A percentile compares a stretch with the other conserved stretches of the same genome.
These are phyloP conservation scores for Guadua angustifolia DNA, from an alignment of 176 grass and related monocot species.

Conservation along the genomic window DNA sequence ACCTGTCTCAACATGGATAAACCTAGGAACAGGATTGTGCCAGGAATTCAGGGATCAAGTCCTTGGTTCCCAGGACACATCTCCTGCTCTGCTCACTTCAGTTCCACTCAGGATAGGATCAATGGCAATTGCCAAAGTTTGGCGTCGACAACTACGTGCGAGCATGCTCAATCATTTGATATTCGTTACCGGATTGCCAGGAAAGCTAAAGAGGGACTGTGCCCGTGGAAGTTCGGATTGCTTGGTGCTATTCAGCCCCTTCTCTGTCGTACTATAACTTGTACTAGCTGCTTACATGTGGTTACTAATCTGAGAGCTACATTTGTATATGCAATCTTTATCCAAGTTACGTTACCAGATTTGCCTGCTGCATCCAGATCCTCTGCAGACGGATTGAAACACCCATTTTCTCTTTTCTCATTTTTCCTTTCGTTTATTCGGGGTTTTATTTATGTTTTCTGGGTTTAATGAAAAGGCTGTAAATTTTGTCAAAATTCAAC, in stretches of 20 bases:
- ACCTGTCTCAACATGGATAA: background rate
- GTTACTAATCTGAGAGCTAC: background rate
- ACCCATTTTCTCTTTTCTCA: background rate
- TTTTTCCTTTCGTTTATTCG: background rate
- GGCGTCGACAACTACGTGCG: conserved; percentile 1
- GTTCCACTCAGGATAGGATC: conserved; percentile 4
- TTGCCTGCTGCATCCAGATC: background rate
- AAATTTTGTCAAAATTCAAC: background rate
- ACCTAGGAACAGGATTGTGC: conserved; percentile 10
- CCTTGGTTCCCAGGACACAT: background rate
- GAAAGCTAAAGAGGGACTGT: conserved; percentile 8
- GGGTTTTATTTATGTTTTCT: background rate
- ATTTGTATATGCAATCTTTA: background rate
- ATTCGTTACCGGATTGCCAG: background rate
- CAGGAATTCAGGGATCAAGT: conserved; percentile 14
- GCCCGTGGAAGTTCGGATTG: background rate
- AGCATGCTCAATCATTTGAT: background rate
- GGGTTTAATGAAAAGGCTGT: background rate
- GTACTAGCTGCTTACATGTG: background rate
- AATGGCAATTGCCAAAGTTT: background rate
- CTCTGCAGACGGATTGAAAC: background rate
- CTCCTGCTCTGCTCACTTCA: background rate
- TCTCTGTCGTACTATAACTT: conserved; percentile 19
- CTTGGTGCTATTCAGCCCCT: background rate
- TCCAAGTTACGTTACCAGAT: background rate